These are phyloP conservation scores for Cucurbita argyrosperma DNA, from an alignment of 306 rosid species.

Conservation along the genomic window DNA sequence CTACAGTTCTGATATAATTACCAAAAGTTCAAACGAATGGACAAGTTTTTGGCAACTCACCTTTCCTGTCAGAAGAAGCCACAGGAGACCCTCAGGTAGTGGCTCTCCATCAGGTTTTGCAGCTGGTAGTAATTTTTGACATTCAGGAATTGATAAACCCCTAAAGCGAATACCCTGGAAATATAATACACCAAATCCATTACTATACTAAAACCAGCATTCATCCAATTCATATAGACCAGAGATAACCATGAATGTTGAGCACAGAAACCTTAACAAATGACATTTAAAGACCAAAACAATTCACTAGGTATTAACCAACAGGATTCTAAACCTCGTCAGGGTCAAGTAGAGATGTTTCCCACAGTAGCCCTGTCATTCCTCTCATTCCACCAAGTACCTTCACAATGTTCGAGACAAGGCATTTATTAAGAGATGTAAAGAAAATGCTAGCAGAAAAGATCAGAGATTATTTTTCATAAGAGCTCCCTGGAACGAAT, in stretches of 20 bases:
- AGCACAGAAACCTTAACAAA: not conserved
- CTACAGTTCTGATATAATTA: not conserved
- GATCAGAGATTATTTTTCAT: not conserved
- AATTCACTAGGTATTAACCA: not conserved
- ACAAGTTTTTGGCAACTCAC: conserved; percentile 17
- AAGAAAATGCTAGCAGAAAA: not conserved
- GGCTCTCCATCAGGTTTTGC: conserved; percentile 92
- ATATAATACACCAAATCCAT: conserved; percentile 10
- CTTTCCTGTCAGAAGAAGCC: conserved; percentile 96
- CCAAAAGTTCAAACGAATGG: not conserved
- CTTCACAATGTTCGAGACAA: conserved; percentile 22
- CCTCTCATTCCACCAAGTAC: conserved; percentile 99
- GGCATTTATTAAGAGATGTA: not conserved
- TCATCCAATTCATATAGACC: not conserved
- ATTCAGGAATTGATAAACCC: conserved; percentile 77
- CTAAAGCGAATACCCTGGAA: conserved; percentile 91
- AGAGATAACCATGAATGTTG: not conserved
- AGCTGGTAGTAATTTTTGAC: conserved; percentile 77
- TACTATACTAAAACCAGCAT: not conserved
- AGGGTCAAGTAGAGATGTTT: conserved; percentile 87
- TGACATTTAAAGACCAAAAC: not conserved
- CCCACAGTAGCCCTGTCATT: conserved; percentile 95
- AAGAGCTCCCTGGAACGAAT: not conserved
- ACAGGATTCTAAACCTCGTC: conserved; percentile 59
- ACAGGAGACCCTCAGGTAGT: conserved; percentile 79